These are phyloP conservation scores for Blastocystis sp. DNA, from an alignment of 352 stramenopile species.

Conservation along the genomic window DNA sequence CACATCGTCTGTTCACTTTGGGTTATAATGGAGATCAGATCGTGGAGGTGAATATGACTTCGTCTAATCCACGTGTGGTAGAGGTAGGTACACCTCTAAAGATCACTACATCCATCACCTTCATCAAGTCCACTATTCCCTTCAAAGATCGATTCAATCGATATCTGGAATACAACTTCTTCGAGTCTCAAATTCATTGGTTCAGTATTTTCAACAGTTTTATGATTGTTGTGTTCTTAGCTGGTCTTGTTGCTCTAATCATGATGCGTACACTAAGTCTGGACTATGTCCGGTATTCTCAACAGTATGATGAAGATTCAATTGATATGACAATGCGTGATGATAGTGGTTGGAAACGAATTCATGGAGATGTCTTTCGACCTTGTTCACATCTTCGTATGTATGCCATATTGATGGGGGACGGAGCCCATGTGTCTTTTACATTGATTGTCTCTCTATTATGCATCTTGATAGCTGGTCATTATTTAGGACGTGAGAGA, in stretches of 20 bases:
- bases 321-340: slow-evolving; percentile 67
- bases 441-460: slow-evolving; percentile 87
- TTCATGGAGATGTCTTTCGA: slow-evolving; percentile 88
- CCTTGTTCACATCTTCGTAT: slow-evolving; percentile 81
- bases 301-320: slow-evolving; percentile 70
- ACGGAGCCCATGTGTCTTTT: slow-evolving; percentile 79
- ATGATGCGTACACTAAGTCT: slow-evolving; percentile 84
- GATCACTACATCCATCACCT: slow-evolving; percentile 85
- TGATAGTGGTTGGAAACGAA: slow-evolving; percentile 86
- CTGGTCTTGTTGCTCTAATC: slow-evolving; percentile 84
- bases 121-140: slow-evolving; percentile 78
- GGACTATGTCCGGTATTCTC: slow-evolving; percentile 80
- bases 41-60: slow-evolving; percentile 94
- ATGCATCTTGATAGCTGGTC: slow-evolving; percentile 78
- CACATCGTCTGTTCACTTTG: slow-evolving; percentile 88
- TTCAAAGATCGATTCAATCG: slow-evolving; percentile 91
- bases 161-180: slow-evolving; percentile 97
- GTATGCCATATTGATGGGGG: slow-evolving; percentile 88
- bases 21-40: slow-evolving; percentile 90
- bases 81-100: slow-evolving; percentile 71
- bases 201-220: slow-evolving; percentile 94
- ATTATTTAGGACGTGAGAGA: slow-evolving; percentile 30
- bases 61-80: slow-evolving; percentile 73
- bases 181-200: slow-evolving; percentile 97
- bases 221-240: slow-evolving; percentile 93